A percentile compares a stretch with the other conserved stretches of the same genome.
phyloP scores from a whole-genome alignment of 345 rosid species.

The Turnera subulata region DNA sequence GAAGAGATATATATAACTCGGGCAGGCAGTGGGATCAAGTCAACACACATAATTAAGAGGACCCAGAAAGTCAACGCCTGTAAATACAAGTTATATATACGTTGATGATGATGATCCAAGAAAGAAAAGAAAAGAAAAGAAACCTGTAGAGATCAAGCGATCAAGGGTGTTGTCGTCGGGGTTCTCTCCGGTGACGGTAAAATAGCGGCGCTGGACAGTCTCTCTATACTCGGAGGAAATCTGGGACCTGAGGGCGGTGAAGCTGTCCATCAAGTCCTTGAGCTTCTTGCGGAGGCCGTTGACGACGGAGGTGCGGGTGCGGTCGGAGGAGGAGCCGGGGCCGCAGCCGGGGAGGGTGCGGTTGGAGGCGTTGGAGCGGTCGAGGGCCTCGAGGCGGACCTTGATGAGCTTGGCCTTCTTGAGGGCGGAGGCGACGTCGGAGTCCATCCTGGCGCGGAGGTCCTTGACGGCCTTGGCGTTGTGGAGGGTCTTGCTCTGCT shows the following conservation, averaged over 20 bases:
- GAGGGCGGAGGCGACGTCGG: slow-evolving; percentile 66
- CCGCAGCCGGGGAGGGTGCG: slow-evolving; percentile 78
- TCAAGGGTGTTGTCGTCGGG: slow-evolving; percentile 77
- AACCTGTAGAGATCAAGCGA: slow-evolving; percentile 87
- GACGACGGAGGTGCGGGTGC: slow-evolving; percentile 77
- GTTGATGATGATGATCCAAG: neutral
- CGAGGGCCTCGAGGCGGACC: slow-evolving; percentile 79
- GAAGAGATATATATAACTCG: too few relatives aligned
- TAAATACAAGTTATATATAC: too few relatives aligned
- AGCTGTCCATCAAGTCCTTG: slow-evolving; percentile 85
- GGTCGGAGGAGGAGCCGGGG: slow-evolving; percentile 84
- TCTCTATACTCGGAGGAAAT: slow-evolving; percentile 80
- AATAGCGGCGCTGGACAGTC: slow-evolving; percentile 90
- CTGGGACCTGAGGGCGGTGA: slow-evolving; percentile 58
- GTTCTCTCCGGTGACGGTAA: slow-evolving; percentile 88
- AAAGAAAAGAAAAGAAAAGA: neutral
- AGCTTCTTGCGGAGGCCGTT: slow-evolving; percentile 89
- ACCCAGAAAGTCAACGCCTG: too few relatives aligned
- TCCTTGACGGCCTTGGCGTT: slow-evolving; percentile 73
- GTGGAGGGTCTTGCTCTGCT: slow-evolving; percentile 87
- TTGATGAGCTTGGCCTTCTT: slow-evolving; percentile 79
- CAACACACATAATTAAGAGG: too few relatives aligned
- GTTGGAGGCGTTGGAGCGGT: slow-evolving; percentile 80
- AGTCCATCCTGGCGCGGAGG: slow-evolving; percentile 75
- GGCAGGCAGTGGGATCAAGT: too few relatives aligned